These are phyloP conservation scores for Arabidopsis arenosa DNA, from an alignment of 345 rosid species.

Conservation along the genomic window DNA sequence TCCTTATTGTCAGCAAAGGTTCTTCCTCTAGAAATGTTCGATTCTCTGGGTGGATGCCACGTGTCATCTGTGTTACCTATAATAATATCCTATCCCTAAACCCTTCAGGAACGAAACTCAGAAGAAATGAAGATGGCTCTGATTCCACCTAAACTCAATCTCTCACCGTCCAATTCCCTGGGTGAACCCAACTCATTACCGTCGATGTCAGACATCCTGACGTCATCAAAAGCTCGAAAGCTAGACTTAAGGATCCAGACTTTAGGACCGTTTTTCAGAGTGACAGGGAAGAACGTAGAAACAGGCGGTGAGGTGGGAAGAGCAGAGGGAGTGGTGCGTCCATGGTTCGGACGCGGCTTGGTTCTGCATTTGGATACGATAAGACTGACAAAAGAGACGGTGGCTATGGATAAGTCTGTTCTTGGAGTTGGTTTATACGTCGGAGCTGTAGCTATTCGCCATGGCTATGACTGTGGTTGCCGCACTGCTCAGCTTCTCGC, in stretches of 20 bases:
- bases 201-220: slow-evolving; percentile 73
- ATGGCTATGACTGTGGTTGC: slow-evolving; percentile 83
- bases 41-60: slow-evolving; percentile 23
- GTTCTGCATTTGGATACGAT: slow-evolving; percentile 86
- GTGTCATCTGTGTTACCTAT: slow-evolving; percentile 18
- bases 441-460: slow-evolving; percentile 88
- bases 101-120: slow-evolving; percentile 29
- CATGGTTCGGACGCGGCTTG: slow-evolving; percentile 72
- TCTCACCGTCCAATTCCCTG: slow-evolving; percentile 27
- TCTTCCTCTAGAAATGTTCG: slow-evolving; percentile 9
- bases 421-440: slow-evolving; percentile 87
- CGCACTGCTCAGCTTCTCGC: slow-evolving; percentile 83
- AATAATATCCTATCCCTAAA: background rate
- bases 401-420: slow-evolving; percentile 74
- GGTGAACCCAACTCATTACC: slow-evolving; percentile 46
- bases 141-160: slow-evolving; percentile 32
- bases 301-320: slow-evolving; percentile 64
- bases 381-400: slow-evolving; percentile 69
- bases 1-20: background rate
- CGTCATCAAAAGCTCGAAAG: slow-evolving; percentile 72
- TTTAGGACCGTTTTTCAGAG: slow-evolving; percentile 81
- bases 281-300: slow-evolving; percentile 69
- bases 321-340: slow-evolving; percentile 75
- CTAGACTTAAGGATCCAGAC: slow-evolving; percentile 72
- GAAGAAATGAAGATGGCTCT: slow-evolving; percentile 41